Evolutionary conservation across 305 asterid genomes (phyloP).

Genomic region (Fraxinus greggii): DNA sequence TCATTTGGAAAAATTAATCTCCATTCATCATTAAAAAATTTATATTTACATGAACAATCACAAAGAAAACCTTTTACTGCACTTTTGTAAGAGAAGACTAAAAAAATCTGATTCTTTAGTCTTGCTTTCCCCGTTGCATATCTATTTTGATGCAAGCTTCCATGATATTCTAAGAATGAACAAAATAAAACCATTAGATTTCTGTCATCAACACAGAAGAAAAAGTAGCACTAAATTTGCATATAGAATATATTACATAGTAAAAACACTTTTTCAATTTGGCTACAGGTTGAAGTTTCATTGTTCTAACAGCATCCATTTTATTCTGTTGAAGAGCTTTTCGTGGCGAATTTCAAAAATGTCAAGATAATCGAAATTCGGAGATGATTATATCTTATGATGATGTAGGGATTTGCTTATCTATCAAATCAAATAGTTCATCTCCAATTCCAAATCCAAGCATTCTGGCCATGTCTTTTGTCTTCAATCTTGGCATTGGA

Average conservation of each 20-base stretch:
- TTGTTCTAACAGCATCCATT: background rate
- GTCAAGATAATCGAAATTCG: background rate
- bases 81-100: too few relatives aligned
- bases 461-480: conserved; percentile 87
- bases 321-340: background rate
- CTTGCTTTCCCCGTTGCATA: background rate
- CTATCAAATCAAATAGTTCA: conserved; percentile 72
- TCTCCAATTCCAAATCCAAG: conserved; percentile 85
- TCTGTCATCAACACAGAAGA: background rate
- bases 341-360: background rate
- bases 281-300: background rate
- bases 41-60: background rate
- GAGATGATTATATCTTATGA: background rate
- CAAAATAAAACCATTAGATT: background rate
- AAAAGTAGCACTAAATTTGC: background rate
- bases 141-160: background rate
- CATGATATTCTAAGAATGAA: background rate
- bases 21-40: background rate
- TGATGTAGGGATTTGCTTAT: conserved; percentile 21
- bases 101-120: background rate
- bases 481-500: conserved; percentile 63
- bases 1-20: background rate
- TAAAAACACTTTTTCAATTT: background rate
- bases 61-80: too few relatives aligned
- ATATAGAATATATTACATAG: background rate